Evolutionary conservation across 495 filamentous ascomycete species (phyloP).

Genomic region (Aspergillus mulundensis): DNA sequence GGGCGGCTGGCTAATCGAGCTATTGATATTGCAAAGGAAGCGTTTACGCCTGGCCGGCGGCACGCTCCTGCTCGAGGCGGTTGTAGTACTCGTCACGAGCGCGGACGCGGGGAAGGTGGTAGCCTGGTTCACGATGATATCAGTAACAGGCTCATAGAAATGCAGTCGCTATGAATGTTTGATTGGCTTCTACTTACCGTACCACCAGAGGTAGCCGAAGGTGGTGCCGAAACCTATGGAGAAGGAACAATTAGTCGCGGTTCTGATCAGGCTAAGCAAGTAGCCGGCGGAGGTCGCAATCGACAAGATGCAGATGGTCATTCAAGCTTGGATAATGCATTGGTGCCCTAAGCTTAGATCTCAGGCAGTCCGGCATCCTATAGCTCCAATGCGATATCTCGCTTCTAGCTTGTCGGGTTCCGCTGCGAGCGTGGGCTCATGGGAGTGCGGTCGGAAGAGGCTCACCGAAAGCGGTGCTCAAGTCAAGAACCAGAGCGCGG

Average conservation of each 20-base stretch:
- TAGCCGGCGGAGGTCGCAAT: neutral
- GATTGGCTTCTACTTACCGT: conserved; percentile 54
- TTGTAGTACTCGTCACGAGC: conserved; percentile 72
- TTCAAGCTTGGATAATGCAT: neutral
- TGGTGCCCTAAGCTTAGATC: neutral
- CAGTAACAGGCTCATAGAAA: neutral
- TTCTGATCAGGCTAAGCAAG: neutral
- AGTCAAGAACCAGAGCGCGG: conserved; percentile 68
- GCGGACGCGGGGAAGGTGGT: conserved; percentile 73
- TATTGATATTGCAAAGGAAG: conserved; percentile 11
- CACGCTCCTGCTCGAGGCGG: conserved; percentile 69
- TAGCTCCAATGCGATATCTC: neutral
- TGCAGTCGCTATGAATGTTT: neutral
- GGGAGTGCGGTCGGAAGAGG: conserved; percentile 15
- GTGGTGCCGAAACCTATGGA: conserved; percentile 60
- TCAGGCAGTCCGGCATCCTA: neutral
- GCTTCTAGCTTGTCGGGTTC: neutral
- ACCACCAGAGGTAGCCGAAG: conserved; percentile 76
- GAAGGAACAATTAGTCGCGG: neutral
- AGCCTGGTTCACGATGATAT: conserved; percentile 47
- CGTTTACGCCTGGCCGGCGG: conserved; percentile 36
- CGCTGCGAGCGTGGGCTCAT: neutral
- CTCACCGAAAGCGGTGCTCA: conserved; percentile 72
- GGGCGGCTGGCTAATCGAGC: neutral
- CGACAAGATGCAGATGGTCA: neutral